A percentile compares a stretch with the other conserved stretches of the same genome.
These are phyloP conservation scores for Spathaspora gorwiae DNA, from an alignment of 805 yeast genomes.

Conservation along the genomic window DNA sequence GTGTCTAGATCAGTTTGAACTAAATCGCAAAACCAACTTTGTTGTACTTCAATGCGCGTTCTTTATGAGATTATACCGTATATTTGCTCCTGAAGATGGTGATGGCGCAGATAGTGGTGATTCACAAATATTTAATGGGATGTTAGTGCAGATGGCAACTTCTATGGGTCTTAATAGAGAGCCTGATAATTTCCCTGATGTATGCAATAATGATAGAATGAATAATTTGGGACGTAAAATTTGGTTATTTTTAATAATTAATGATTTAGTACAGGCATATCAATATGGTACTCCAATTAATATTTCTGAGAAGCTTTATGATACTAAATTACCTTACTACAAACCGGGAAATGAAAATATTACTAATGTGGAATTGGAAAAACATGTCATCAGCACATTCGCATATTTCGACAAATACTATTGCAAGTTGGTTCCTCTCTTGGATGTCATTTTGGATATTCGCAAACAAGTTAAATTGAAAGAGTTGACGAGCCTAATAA, in stretches of 20 bases:
- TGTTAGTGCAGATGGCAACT: slow-evolving; percentile 62
- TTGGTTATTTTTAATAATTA: slow-evolving; percentile 29
- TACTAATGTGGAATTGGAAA: slow-evolving; percentile 32
- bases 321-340: slow-evolving; percentile 26
- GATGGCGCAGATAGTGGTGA: slow-evolving; percentile 59
- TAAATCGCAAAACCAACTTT: slow-evolving; percentile 38
- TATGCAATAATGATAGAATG: slow-evolving; percentile 16
- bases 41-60: slow-evolving; percentile 51
- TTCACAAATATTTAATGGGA: slow-evolving; percentile 50
- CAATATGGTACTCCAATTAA: slow-evolving; percentile 32
- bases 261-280: slow-evolving; percentile 27
- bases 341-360: slow-evolving; percentile 33
- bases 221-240: slow-evolving; percentile 30
- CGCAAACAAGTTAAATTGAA: slow-evolving; percentile 13
- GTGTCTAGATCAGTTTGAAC: slow-evolving; percentile 33
- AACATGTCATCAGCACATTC: slow-evolving; percentile 27
- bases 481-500: slow-evolving; percentile 18
- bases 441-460: slow-evolving; percentile 18
- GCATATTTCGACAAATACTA: slow-evolving; percentile 25
- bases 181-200: slow-evolving; percentile 45
- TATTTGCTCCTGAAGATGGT: slow-evolving; percentile 52
- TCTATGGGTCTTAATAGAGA: slow-evolving; percentile 67
- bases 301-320: slow-evolving; percentile 24
- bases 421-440: slow-evolving; percentile 21
- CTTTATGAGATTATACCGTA: slow-evolving; percentile 49